Conservation (phyloP, 2,329 filamentous ascomycete species). For the Davidsoniella neocaledoniae region DNA sequence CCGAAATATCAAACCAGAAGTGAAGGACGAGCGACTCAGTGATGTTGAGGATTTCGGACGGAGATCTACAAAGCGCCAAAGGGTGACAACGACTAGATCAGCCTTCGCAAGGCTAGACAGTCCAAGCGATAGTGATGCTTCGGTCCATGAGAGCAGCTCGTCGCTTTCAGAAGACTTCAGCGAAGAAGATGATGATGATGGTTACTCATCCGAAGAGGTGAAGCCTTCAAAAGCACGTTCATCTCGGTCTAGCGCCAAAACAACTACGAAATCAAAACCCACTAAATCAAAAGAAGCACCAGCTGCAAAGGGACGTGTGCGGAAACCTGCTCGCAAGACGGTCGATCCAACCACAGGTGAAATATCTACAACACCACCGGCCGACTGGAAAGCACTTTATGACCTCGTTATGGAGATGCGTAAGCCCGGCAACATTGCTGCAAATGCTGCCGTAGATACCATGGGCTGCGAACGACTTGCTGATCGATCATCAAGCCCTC, state of each 20-base stretch:
- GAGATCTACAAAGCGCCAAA: conserved; percentile 31
- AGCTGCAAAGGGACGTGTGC: conserved; percentile 16
- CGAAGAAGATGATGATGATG: conserved; percentile 5
- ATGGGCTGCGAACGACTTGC: conserved; percentile 86
- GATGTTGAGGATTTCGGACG: conserved; percentile 43
- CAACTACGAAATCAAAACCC: neutral
- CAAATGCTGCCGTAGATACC: conserved; percentile 80
- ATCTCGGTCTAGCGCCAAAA: conserved; percentile 1
- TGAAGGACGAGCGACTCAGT: conserved; percentile 10
- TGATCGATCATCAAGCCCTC: conserved; percentile 28
- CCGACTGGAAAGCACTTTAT: conserved; percentile 77
- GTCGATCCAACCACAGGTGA: too few relatives aligned
- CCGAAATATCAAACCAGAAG: neutral
- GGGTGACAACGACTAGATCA: conserved; percentile 16
- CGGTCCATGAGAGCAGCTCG: neutral
- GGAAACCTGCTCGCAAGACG: conserved; percentile 31
- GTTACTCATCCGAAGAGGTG: neutral
- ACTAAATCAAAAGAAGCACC: too few relatives aligned
- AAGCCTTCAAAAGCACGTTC: neutral
- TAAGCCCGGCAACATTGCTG: conserved; percentile 32
- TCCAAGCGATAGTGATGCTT: neutral
- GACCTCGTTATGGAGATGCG: conserved; percentile 62
- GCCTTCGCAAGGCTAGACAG: neutral
- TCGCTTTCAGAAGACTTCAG: too few relatives aligned
- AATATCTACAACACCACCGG: conserved; percentile 35